Conservation (phyloP, 1,284 basidiomycete species). For the Rhodotorula glutinis region DNA sequence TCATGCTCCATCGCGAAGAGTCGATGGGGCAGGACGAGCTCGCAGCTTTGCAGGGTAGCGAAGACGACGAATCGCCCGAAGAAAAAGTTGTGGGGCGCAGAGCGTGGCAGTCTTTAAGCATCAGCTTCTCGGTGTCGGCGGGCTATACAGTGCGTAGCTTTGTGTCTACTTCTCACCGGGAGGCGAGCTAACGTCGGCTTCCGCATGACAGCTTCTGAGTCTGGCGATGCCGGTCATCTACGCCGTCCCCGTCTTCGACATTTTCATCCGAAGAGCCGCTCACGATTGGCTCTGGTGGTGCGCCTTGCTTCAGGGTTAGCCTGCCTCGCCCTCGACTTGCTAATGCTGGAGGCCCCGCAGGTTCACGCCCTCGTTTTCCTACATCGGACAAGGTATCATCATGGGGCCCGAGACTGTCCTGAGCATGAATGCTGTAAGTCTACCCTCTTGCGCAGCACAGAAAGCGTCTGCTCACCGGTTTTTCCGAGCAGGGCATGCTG, state of each 20-base stretch:
- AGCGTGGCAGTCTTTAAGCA: slow-evolving; percentile 57
- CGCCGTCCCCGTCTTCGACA: slow-evolving; percentile 83
- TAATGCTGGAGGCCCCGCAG: slow-evolving; percentile 16
- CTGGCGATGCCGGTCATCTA: slow-evolving; percentile 86
- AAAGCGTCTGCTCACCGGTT: too few relatives aligned
- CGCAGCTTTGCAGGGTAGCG: neutral
- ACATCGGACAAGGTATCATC: slow-evolving; percentile 91
- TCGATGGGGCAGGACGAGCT: neutral
- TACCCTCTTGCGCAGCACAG: too few relatives aligned
- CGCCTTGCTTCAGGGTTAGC: slow-evolving; percentile 21
- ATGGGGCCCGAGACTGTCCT: slow-evolving; percentile 95
- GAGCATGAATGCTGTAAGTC: slow-evolving; percentile 78
- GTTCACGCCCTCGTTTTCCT: slow-evolving; percentile 86
- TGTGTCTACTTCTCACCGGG: neutral
- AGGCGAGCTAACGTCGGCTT: neutral
- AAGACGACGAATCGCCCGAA: neutral
- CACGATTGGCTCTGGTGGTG: slow-evolving; percentile 84
- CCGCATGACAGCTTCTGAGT: slow-evolving; percentile 54
- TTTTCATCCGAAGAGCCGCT: slow-evolving; percentile 63
- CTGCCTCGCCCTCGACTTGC: too few relatives aligned
- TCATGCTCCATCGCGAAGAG: neutral
- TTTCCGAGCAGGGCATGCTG: slow-evolving; percentile 89
- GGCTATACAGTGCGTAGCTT: slow-evolving; percentile 34
- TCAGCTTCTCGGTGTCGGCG: slow-evolving; percentile 50
- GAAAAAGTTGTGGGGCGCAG: slow-evolving; percentile 24